Evolutionary conservation across 1,139 yeast species (phyloP).

Genomic region (Suhomyces maxii): DNA sequence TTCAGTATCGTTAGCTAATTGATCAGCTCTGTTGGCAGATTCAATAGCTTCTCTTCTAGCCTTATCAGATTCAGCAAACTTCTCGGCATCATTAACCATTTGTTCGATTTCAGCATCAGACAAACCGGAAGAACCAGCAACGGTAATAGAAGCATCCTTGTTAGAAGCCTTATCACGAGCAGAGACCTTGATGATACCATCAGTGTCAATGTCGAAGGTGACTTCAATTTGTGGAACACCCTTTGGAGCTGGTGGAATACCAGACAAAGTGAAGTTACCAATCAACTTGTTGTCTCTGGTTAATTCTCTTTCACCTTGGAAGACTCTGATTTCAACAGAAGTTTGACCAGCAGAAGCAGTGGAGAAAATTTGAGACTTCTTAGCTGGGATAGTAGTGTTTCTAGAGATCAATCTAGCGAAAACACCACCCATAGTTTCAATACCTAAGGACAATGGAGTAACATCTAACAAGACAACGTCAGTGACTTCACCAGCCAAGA

Average conservation of each 20-base stretch:
- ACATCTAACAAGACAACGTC: constrained; percentile 94
- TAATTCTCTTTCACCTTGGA: constrained; percentile 99
- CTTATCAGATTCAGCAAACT: constrained; percentile 95
- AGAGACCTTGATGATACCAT: constrained; percentile 97
- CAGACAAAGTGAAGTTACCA: constrained; percentile 95
- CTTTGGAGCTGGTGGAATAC: constrained; percentile 99
- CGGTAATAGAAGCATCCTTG: constrained; percentile 98
- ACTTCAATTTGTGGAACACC: constrained; percentile 99
- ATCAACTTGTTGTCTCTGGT: constrained; percentile 98
- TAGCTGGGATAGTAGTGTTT: constrained; percentile 97
- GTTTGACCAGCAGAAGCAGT: constrained; percentile 99
- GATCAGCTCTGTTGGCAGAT: constrained; percentile 95
- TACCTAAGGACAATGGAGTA: constrained; percentile 96
- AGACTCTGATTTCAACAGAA: constrained; percentile 96
- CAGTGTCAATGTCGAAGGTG: constrained; percentile 96
- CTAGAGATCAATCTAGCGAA: constrained; percentile 96
- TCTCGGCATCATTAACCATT: constrained; percentile 98
- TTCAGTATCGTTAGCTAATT: constrained; percentile 95
- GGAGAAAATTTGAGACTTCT: constrained; percentile 95
- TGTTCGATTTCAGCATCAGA: constrained; percentile 95
- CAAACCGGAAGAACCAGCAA: constrained; percentile 97
- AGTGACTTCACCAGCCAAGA: constrained; percentile 96
- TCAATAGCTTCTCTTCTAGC: constrained; percentile 93
- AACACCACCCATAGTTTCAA: constrained; percentile 98
- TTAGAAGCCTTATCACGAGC: constrained; percentile 98